Percentiles rank a stretch among this genome's conserved stretches.
These are phyloP conservation scores for Athelia sp. DNA, from an alignment of 1,284 basidiomycete genomes.

Conservation along the genomic window DNA sequence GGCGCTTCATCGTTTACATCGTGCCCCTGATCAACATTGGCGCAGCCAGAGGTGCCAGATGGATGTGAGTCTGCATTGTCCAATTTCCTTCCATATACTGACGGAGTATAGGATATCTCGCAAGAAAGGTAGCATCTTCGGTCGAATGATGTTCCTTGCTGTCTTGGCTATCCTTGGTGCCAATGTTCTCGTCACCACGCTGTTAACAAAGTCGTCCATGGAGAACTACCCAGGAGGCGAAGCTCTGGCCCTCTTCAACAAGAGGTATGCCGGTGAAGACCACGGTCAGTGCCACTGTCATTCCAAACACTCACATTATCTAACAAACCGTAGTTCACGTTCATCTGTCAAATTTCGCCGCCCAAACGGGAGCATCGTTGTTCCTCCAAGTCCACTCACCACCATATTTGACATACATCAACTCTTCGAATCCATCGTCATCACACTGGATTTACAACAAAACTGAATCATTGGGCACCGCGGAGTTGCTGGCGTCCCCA, in stretches of 20 bases:
- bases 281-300: conserved; percentile 23
- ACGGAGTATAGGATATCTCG: conserved; percentile 35
- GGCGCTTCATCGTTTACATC: conserved; percentile 91
- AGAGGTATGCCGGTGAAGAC: conserved; percentile 29
- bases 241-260: conserved; percentile 65
- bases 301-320: background rate
- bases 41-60: conserved; percentile 60
- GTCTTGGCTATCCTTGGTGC: conserved; percentile 41
- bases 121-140: conserved; percentile 38
- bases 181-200: conserved; percentile 48
- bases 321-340: conserved; percentile 33
- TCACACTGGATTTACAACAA: conserved; percentile 70
- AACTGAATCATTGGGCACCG: conserved; percentile 57
- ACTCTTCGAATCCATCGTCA: conserved; percentile 4
- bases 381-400: conserved; percentile 74
- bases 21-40: conserved; percentile 82
- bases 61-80: conserved; percentile 44
- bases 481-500: conserved; percentile 30
- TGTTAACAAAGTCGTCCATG: conserved; percentile 58
- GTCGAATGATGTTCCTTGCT: conserved; percentile 36
- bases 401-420: conserved; percentile 31
- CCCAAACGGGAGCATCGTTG: conserved; percentile 88
- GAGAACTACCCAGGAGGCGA: conserved; percentile 90
- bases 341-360: conserved; percentile 79
- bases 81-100: background rate